Evolutionary conservation across 2,329 filamentous ascomycete species (phyloP).

Genomic region (Alternaria incomplexa): DNA sequence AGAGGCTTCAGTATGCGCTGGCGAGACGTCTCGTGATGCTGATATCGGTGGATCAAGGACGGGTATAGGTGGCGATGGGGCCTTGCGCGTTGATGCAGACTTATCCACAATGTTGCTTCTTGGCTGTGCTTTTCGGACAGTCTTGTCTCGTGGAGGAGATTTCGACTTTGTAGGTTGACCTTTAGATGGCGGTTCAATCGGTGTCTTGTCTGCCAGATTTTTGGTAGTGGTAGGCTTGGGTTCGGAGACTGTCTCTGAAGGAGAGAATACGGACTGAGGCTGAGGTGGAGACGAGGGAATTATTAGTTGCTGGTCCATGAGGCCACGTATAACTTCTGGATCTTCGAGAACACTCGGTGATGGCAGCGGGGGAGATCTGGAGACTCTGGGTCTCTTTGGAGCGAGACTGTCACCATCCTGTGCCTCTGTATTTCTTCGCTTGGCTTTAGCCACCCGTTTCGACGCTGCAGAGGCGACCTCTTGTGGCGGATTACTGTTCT

Average conservation of each 20-base stretch:
- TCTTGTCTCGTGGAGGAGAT: not conserved
- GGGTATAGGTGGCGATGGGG: not conserved
- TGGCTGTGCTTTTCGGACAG: not conserved
- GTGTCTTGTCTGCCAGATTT: not conserved
- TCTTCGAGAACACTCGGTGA: conserved; percentile 27
- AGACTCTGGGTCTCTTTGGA: conserved; percentile 5
- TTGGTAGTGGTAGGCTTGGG: conserved; percentile 3
- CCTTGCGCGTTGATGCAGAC: not conserved
- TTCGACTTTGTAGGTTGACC: not conserved
- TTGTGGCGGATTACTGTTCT: not conserved
- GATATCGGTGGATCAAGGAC: not conserved
- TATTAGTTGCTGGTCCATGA: conserved; percentile 39
- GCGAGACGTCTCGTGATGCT: conserved; percentile 8
- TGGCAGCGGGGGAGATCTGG: conserved; percentile 8
- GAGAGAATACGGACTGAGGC: not conserved
- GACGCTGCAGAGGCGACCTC: not conserved
- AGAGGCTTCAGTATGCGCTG: conserved; percentile 6
- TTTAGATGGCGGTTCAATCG: not conserved
- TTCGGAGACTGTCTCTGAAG: not conserved
- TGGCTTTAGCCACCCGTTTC: conserved; percentile 1
- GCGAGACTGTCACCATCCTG: not conserved
- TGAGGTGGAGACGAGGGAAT: conserved; percentile 18
- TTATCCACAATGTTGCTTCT: conserved; percentile 6
- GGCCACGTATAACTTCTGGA: conserved; percentile 32
- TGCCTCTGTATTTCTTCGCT: conserved; percentile 7